Percentiles rank a stretch among this genome's conserved stretches.
These are phyloP conservation scores for Brassica napus DNA, from an alignment of 345 rosid genomes.

Conservation along the genomic window Da-Ae NC_063438.1:22627001-22627500, in stretches of 20 bases:
- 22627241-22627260: neutral
- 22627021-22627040: slow-evolving; percentile 9
- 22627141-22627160: neutral
- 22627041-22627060: neutral
- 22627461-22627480: slow-evolving; percentile 4
- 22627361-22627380: neutral
- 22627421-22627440: slow-evolving; percentile 19
- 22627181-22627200: too few species aligned
- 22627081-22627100: neutral
- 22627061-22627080: neutral
- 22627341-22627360: neutral
- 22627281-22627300: slow-evolving; percentile 26
- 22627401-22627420: slow-evolving; percentile 1
- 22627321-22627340: slow-evolving; percentile 32
- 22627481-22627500: neutral
- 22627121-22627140: neutral
- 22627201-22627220: too few species aligned
- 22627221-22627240: too few species aligned
- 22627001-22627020: neutral
- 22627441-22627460: neutral
- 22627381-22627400: neutral
- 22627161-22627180: neutral
- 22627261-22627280: slow-evolving; percentile 17
- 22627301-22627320: slow-evolving; percentile 24
- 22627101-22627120: neutral